Percentiles rank a stretch among this genome's conserved stretches.
Evolutionary conservation across 768 basidiomycete species (phyloP).

Genomic region (Agaricus blazei): DNA sequence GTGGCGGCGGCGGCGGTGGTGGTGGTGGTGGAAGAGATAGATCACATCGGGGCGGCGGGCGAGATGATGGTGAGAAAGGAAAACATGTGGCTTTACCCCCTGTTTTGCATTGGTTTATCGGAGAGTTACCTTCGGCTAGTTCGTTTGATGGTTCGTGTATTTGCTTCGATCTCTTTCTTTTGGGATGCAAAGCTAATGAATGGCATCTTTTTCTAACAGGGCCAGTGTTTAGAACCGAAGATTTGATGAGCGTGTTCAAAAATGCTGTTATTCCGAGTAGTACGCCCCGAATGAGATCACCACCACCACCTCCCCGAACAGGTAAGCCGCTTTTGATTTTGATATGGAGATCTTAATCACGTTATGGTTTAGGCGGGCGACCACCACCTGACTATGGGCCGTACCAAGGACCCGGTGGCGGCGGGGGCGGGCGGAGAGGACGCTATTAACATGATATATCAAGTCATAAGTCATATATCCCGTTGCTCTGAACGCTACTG

Average conservation of each 20-base stretch:
- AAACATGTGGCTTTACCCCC: slow-evolving; percentile 32
- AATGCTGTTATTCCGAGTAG: slow-evolving; percentile 76
- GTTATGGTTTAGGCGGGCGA: slow-evolving; percentile 43
- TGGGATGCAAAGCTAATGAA: slow-evolving; percentile 1
- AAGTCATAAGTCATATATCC: too few species aligned
- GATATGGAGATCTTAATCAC: neutral
- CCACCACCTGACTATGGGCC: slow-evolving; percentile 87
- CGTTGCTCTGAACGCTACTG: neutral
- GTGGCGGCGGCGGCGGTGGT: slow-evolving; percentile 16
- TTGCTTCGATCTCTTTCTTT: neutral
- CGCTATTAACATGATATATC: slow-evolving; percentile 4
- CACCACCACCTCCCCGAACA: slow-evolving; percentile 44
- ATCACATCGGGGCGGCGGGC: slow-evolving; percentile 10
- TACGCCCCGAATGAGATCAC: slow-evolving; percentile 43
- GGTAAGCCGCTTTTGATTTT: slow-evolving; percentile 7
- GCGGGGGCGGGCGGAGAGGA: slow-evolving; percentile 20
- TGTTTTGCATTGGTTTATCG: slow-evolving; percentile 81
- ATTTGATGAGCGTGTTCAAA: slow-evolving; percentile 80
- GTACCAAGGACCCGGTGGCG: slow-evolving; percentile 63
- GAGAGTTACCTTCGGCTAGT: slow-evolving; percentile 62
- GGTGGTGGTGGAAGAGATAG: slow-evolving; percentile 17
- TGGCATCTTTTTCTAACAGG: slow-evolving; percentile 39
- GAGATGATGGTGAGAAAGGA: slow-evolving; percentile 28
- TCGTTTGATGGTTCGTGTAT: slow-evolving; percentile 77
- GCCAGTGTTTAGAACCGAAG: slow-evolving; percentile 86